Percentiles rank a stretch among this genome's conserved stretches.
These are phyloP conservation scores for Samsoniella hepiali DNA, from an alignment of 2,329 filamentous ascomycete species.

Conservation along the genomic window DNA sequence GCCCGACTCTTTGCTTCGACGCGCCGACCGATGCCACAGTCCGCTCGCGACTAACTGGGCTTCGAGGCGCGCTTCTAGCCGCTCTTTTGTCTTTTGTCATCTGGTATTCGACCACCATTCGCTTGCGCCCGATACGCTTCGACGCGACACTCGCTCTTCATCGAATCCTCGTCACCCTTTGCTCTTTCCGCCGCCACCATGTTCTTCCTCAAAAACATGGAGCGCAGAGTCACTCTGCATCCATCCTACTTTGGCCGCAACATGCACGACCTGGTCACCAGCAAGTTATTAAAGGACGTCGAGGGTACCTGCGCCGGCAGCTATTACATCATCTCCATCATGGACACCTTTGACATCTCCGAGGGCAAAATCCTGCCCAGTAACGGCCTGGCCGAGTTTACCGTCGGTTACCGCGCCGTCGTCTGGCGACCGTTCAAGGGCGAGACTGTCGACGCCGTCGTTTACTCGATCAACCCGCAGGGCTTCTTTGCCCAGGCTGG, in stretches of 20 bases:
- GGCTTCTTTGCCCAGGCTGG: slow-evolving; percentile 88
- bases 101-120: not conserved
- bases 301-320: slow-evolving; percentile 93
- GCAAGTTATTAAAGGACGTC: slow-evolving; percentile 85
- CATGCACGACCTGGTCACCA: slow-evolving; percentile 86
- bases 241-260: slow-evolving; percentile 95
- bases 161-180: not conserved
- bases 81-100: slow-evolving; percentile 1
- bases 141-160: slow-evolving; percentile 10
- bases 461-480: slow-evolving; percentile 84
- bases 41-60: slow-evolving; percentile 3
- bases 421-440: slow-evolving; percentile 98
- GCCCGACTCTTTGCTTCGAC: not conserved
- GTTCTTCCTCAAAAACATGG: slow-evolving; percentile 98
- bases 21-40: slow-evolving; percentile 16
- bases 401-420: slow-evolving; percentile 89
- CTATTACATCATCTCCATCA: slow-evolving; percentile 97
- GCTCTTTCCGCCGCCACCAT: slow-evolving; percentile 48
- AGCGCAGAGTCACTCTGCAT: slow-evolving; percentile 90
- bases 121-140: not conserved
- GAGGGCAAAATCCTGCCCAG: slow-evolving; percentile 90
- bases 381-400: slow-evolving; percentile 90
- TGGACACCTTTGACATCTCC: slow-evolving; percentile 93
- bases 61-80: slow-evolving; percentile 5
- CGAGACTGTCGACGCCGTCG: slow-evolving; percentile 95